Conservation (phyloP, 2,329 filamentous ascomycete species). For the Ascosphaera acerosa region DNA sequence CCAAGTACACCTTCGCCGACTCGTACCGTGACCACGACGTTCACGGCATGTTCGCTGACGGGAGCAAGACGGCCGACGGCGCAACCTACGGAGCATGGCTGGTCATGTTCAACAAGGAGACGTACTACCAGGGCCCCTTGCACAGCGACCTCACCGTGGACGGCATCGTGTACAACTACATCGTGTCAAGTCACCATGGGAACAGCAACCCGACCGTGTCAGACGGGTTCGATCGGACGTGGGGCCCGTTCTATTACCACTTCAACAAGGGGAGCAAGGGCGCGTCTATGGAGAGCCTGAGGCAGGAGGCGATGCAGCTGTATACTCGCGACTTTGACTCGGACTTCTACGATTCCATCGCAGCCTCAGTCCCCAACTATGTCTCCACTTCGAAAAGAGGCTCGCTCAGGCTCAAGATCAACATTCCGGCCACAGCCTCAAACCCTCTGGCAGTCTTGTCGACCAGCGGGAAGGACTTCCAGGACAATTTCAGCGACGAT, state of each 20-base stretch:
- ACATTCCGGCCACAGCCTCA: conserved; percentile 26
- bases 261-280: conserved; percentile 31
- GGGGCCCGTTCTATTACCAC: conserved; percentile 37
- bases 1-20: conserved; percentile 38
- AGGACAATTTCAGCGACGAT: conserved; percentile 31
- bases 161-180: conserved; percentile 40
- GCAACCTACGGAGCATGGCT: conserved; percentile 35
- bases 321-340: conserved; percentile 29
- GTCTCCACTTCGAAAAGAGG: conserved; percentile 27
- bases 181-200: conserved; percentile 37
- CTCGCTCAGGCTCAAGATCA: conserved; percentile 24
- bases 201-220: conserved; percentile 38
- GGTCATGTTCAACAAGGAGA: conserved; percentile 38
- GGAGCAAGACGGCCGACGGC: conserved; percentile 24
- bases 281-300: conserved; percentile 23
- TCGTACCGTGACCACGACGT: conserved; percentile 32
- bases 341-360: conserved; percentile 38
- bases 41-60: conserved; percentile 30
- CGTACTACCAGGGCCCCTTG: conserved; percentile 34
- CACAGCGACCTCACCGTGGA: conserved; percentile 39
- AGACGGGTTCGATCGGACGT: conserved; percentile 37
- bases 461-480: conserved; percentile 26
- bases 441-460: conserved; percentile 31
- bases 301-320: conserved; percentile 28
- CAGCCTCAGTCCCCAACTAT: conserved; percentile 32